Base-by-base conservation (phyloP, 2,329 filamentous ascomycete species). In the Calonectria pseudoturangicola region DNA sequence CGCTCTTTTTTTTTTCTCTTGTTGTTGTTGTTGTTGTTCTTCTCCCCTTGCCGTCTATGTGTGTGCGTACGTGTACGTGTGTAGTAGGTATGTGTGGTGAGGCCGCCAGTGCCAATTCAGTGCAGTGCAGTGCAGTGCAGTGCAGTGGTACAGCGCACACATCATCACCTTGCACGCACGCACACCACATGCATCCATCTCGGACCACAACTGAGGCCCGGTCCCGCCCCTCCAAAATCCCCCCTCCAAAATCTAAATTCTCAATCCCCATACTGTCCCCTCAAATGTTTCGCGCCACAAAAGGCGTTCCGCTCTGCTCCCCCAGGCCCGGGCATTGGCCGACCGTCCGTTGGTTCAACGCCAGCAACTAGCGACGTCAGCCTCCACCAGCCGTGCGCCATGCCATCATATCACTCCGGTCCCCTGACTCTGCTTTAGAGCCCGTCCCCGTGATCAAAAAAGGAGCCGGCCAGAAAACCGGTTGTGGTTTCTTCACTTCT, bases 301-400 rank as follows among this genome's bases (percentile, higher is more conserved):
- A 45, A 68, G 51, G 51, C 66, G 51, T 68, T 68, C 33, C 39
- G 28, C 51, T 36, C 25, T 6, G 28, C 10, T 21, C 48, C 16
- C 16, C 54, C 21, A 36, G 33, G 33, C 7, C 33, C 54, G 15
- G n/a, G 36, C 50, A 67, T 58, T 67, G 50, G 65, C 25, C 48
- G 15, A 33, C 13, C 21, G 48, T 51, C 47, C 45, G 64, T 54
- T 54, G 36, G 48, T 54, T 66, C 25, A 50, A 63, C 58, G 54
- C 36, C 54, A 60, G 54, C 7, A 7, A 2, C 54, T 39, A 43
- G 54, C 48, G 43, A 65, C 58, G 45, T 66, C 64, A 66, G 66
- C 51, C 66, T 60, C 66, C 66, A 50, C 66, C 65, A 58, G 13
- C 50, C 30, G n/a, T 68, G 30, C 54, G 66, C 66, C 66, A 68